Conservation (phyloP, 2,329 filamentous ascomycete species). For the Pseudogymnoascus destructans region DNA sequence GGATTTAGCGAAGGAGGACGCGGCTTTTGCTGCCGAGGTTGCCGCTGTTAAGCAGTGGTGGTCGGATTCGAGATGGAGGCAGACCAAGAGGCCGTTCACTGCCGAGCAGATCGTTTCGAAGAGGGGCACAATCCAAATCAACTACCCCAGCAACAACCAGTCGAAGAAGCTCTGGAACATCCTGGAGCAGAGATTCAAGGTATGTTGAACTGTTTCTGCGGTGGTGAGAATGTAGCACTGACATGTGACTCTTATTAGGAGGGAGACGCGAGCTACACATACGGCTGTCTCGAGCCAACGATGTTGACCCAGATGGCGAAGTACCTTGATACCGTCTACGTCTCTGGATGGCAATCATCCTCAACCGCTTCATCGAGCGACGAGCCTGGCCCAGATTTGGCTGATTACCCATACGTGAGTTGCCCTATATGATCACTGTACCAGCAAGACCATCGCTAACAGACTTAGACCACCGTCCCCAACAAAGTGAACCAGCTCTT, state of each 20-base stretch:
- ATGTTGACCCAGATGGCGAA: constrained; percentile 99
- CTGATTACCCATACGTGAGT: constrained; percentile 84
- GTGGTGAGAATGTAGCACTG: constrained; percentile 11
- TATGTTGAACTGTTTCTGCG: constrained; percentile 29
- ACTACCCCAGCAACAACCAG: constrained; percentile 80
- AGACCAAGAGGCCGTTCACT: constrained; percentile 85
- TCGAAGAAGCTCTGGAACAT: constrained; percentile 92
- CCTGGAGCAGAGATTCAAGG: constrained; percentile 74
- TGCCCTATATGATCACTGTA: background rate
- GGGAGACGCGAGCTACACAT: constrained; percentile 81
- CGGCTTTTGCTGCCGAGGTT: constrained; percentile 56
- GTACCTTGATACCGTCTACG: constrained; percentile 95
- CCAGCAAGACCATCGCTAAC: background rate
- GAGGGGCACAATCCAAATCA: constrained; percentile 77
- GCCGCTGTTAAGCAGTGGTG: constrained; percentile 88
- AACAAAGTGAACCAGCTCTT: constrained; percentile 97
- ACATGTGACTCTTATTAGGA: constrained; percentile 42
- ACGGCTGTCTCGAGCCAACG: constrained; percentile 92
- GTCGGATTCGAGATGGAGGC: constrained; percentile 79
- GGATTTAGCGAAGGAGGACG: constrained; percentile 44
- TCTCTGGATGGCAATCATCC: constrained; percentile 97
- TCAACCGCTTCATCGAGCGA: constrained; percentile 91
- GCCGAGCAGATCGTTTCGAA: constrained; percentile 96
- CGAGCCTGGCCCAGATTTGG: constrained; percentile 93
- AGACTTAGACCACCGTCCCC: constrained; percentile 72